These are phyloP conservation scores for Fusarium robinianum DNA, from an alignment of 2,329 filamentous ascomycete species.

Conservation along the genomic window DNA sequence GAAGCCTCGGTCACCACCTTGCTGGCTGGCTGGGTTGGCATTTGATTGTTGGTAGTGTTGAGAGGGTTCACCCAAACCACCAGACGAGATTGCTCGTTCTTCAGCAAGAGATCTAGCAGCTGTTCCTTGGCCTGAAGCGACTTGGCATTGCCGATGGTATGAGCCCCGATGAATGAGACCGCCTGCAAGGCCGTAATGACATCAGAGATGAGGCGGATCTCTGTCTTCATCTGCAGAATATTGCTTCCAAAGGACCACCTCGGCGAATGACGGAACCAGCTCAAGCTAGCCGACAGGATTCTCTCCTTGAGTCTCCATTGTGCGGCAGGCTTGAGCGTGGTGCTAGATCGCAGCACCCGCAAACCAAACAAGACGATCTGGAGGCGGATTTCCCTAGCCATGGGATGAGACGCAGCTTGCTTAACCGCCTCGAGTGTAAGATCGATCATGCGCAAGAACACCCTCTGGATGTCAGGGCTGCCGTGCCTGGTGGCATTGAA, in stretches of 20 bases:
- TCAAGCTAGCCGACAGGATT: constrained; percentile 81
- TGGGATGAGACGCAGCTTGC: constrained; percentile 74
- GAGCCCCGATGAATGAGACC: constrained; percentile 63
- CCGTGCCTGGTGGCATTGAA: constrained; percentile 91
- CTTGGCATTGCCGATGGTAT: constrained; percentile 59
- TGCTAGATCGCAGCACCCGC: constrained; percentile 74
- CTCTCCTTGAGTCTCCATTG: constrained; percentile 88
- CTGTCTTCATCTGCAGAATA: constrained; percentile 88
- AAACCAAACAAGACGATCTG: constrained; percentile 84
- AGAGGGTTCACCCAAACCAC: constrained; percentile 89
- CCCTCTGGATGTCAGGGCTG: constrained; percentile 77
- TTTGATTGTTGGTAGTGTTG: constrained; percentile 54
- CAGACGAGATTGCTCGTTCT: constrained; percentile 82
- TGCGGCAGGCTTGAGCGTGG: constrained; percentile 63
- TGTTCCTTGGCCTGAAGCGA: constrained; percentile 79
- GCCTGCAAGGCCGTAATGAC: constrained; percentile 69
- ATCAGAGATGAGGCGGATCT: constrained; percentile 80
- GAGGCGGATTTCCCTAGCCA: constrained; percentile 90
- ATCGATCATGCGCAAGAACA: constrained; percentile 81
- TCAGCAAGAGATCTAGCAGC: constrained; percentile 77
- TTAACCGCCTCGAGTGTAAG: constrained; percentile 77
- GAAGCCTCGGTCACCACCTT: constrained; percentile 50
- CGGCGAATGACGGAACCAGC: constrained; percentile 84
- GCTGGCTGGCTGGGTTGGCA: constrained; percentile 46
- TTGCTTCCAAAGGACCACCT: constrained; percentile 97